A percentile compares a stretch with the other conserved stretches of the same genome.
These are phyloP conservation scores for Termitomyces sp. DNA, from an alignment of 768 basidiomycete genomes.

Conservation along the genomic window DNA sequence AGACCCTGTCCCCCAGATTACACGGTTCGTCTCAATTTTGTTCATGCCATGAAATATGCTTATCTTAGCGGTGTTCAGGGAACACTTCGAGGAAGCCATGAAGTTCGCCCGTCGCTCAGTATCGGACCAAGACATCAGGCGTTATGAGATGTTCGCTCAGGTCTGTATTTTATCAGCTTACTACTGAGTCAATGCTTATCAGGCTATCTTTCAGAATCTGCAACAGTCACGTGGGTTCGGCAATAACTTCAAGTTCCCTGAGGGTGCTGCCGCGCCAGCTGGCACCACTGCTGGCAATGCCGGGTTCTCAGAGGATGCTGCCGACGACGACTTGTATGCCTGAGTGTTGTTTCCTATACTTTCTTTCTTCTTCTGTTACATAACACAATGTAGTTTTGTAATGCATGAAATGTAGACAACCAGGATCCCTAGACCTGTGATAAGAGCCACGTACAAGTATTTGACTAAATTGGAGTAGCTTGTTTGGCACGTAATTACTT, in stretches of 20 bases:
- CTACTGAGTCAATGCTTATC: conserved; percentile 4
- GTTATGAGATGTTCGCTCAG: conserved; percentile 98
- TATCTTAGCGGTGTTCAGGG: conserved; percentile 35
- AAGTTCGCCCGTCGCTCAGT: conserved; percentile 95
- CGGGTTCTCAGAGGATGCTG: conserved; percentile 77
- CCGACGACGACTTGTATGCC: conserved; percentile 89
- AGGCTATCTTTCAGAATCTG: conserved; percentile 53
- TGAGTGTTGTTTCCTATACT: conserved; percentile 26
- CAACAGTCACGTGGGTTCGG: conserved; percentile 93
- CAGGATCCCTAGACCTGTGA: not conserved
- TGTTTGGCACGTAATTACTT: not conserved
- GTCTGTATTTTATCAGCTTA: conserved; percentile 28
- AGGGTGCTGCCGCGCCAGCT: conserved; percentile 37
- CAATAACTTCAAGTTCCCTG: conserved; percentile 98
- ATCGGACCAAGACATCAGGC: conserved; percentile 92
- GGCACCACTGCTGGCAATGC: conserved; percentile 52
- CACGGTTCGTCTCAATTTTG: conserved; percentile 41
- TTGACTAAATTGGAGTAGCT: not conserved
- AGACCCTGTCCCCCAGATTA: conserved; percentile 89
- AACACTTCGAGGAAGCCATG: conserved; percentile 99
- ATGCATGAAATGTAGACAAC: not conserved
- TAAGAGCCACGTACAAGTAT: conserved; percentile 4
- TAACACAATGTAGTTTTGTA: conserved; percentile 7
- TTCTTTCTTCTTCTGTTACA: not conserved
- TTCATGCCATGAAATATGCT: conserved; percentile 1